Evolutionary conservation across 108 stramenopile species (phyloP), one percentile per base, ranked within the genome.

Genomic region (Conticribra weissflogii): DNA sequence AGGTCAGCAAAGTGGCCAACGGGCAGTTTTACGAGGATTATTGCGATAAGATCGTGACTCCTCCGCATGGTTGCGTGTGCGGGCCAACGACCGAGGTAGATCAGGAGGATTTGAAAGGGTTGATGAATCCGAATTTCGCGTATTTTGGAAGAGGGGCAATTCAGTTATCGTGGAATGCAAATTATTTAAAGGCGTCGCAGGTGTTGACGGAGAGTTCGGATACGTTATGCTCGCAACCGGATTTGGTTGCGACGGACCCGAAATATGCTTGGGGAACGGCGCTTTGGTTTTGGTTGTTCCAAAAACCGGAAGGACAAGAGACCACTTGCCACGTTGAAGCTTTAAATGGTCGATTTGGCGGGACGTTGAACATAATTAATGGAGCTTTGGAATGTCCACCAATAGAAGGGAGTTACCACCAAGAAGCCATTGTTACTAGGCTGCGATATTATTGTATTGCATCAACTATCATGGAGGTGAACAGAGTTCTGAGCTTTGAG

Each of bases 231-330:
- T 55, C 70, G 33, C 70, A 78, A 17, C 77, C 77, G 16, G 77
- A 78, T 12, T 54, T 78, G 9, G 77, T 78, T 17, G 77, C 77
- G 21, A 78, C 77, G 3, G 77, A 78, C 12, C 77, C 77, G 17
- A 71, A 59, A 32, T 78, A 78, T 54, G 77, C 77, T 0, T 78
- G 77, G 77, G 77, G 77, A 0, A 78, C 77, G 2, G 77, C 77
- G 21, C 34, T 78, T 8, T 78, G 77, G 77, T 78, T 78, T 66
- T 78, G 77, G 77, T 25, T 66, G 18, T 78, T 78, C 54, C 66
- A 66, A 1, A 78, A 56, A 27, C 53, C 45, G 18, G 29, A 45
- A 14, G 70, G 58, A 18, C 51, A 33, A 48, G 65, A 60, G 47
- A 61, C 77, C 1, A 78, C 68, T 18, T 71, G 70, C 46, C 77